Conservation (phyloP, 139 green algal genomes). For the Ulvella scutata region DNA sequence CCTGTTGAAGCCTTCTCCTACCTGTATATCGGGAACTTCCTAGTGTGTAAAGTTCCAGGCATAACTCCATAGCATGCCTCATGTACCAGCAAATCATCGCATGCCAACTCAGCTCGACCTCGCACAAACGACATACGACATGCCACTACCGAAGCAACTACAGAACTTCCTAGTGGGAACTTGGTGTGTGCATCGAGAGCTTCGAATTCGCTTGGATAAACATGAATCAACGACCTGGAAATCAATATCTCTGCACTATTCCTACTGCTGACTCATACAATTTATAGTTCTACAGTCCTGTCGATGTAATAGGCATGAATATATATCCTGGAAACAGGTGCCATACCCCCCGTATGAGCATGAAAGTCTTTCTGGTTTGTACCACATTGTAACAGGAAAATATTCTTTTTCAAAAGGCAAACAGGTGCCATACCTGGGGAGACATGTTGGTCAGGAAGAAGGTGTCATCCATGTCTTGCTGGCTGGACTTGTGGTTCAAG, state of each 20-base stretch:
- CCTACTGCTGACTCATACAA: no score
- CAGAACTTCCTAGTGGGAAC: background rate
- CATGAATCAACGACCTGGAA: background rate
- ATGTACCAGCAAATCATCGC: no score
- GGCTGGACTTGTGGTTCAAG: conserved; percentile 56
- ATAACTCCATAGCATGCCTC: no score
- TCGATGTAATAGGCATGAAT: conserved; percentile 41
- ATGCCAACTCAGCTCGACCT: no score
- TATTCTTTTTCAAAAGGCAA: no score
- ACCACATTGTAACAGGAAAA: no score
- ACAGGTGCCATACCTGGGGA: conserved; percentile 29
- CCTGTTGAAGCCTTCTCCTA: conserved; percentile 77
- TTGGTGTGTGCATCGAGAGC: background rate
- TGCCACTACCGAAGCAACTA: no score
- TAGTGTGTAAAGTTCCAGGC: no score
- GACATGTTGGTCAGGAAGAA: conserved; percentile 63
- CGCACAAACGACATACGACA: no score
- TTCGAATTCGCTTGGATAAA: background rate
- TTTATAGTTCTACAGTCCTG: no score
- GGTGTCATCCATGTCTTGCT: conserved; percentile 72
- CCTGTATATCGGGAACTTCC: conserved; percentile 18
- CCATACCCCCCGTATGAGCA: background rate
- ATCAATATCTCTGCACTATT: conserved; percentile 5
- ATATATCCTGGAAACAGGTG: conserved; percentile 16
- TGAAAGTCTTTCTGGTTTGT: no score